These are phyloP conservation scores for Setomelanomma holmii DNA, from an alignment of 2,329 filamentous ascomycete genomes.

Conservation along the genomic window DNA sequence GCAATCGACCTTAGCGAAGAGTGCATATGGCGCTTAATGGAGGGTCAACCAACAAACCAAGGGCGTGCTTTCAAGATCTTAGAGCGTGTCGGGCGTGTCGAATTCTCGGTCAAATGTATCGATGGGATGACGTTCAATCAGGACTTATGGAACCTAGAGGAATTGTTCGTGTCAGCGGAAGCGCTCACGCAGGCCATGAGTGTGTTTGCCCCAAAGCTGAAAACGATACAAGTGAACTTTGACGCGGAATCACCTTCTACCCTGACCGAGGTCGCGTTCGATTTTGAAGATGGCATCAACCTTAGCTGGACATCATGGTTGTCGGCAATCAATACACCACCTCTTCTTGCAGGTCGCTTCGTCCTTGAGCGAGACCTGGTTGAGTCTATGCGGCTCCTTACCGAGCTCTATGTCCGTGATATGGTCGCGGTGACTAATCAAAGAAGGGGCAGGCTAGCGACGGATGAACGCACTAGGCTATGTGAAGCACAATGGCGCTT, in stretches of 20 bases:
- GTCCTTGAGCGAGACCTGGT: background rate
- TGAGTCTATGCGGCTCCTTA: no score
- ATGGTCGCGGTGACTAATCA: no score
- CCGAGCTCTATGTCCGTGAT: no score
- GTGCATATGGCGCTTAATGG: background rate
- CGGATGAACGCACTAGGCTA: no score
- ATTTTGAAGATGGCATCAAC: background rate
- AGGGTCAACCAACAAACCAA: background rate
- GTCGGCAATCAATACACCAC: background rate
- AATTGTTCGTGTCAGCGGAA: background rate
- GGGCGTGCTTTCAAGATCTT: background rate
- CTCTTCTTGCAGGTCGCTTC: background rate
- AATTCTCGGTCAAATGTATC: background rate
- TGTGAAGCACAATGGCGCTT: no score
- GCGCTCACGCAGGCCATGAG: background rate
- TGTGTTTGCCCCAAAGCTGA: background rate
- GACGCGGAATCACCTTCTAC: background rate
- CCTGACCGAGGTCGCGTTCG: background rate
- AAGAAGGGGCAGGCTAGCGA: no score
- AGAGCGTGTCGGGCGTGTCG: background rate
- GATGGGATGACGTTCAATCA: background rate
- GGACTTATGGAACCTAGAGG: background rate
- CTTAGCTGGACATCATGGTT: background rate
- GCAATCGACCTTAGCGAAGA: background rate
- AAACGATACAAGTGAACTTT: background rate